phyloP scores from a whole-genome alignment of 371 early-diverging fungal genomes.

The Mortierella sp. region DNA sequence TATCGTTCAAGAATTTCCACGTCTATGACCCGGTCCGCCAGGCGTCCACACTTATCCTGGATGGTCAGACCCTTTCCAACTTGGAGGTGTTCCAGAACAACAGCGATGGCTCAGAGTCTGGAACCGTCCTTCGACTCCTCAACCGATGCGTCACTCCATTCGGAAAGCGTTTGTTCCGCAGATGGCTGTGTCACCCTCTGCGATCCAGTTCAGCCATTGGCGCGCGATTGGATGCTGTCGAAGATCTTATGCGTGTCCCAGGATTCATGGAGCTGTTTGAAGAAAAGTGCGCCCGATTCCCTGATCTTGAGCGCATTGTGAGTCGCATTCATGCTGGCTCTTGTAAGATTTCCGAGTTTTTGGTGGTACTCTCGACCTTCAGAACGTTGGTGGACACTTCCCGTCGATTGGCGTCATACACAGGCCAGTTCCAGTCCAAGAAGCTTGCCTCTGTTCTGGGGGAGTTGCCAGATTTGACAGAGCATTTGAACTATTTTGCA shows the following conservation, averaged over 20 bases:
- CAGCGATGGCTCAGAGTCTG: slow-evolving; percentile 79
- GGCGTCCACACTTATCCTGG: slow-evolving; percentile 83
- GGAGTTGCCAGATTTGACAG: slow-evolving; percentile 68
- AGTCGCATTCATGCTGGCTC: slow-evolving; percentile 92
- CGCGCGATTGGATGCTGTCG: slow-evolving; percentile 90
- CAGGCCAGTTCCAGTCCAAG: slow-evolving; percentile 62
- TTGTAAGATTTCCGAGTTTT: slow-evolving; percentile 85
- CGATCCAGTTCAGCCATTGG: slow-evolving; percentile 81
- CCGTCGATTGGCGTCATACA: slow-evolving; percentile 49
- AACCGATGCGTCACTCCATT: slow-evolving; percentile 92
- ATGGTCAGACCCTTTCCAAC: slow-evolving; percentile 95
- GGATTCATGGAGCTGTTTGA: slow-evolving; percentile 66
- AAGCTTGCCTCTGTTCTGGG: slow-evolving; percentile 43
- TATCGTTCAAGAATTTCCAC: slow-evolving; percentile 87
- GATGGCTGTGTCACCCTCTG: slow-evolving; percentile 97
- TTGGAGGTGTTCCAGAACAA: slow-evolving; percentile 95
- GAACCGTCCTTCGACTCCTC: slow-evolving; percentile 91
- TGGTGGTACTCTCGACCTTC: slow-evolving; percentile 76
- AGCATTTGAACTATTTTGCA: slow-evolving; percentile 72
- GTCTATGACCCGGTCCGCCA: slow-evolving; percentile 85
- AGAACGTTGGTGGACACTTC: slow-evolving; percentile 61
- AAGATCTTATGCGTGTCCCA: slow-evolving; percentile 76
- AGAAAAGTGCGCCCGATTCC: slow-evolving; percentile 65
- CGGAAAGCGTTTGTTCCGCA: slow-evolving; percentile 89
- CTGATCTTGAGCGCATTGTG: slow-evolving; percentile 95